Base-by-base conservation (phyloP, 805 yeast genomes). In the Clavispora phyllophila region DNA sequence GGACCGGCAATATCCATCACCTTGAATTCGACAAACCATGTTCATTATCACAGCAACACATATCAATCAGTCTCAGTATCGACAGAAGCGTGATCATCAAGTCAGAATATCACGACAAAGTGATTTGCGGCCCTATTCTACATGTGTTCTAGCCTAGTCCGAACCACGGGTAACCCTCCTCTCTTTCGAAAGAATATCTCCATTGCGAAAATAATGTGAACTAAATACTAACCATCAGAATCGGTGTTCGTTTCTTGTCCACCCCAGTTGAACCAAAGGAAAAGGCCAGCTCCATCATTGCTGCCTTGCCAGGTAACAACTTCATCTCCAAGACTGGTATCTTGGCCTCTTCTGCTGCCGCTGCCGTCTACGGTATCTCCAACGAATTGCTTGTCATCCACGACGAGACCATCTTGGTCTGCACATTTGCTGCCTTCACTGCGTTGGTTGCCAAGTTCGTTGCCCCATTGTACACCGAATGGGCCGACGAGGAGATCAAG, bases 271-370 rank as follows among this genome's bases (percentile, higher is more conserved):
- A 90, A 60, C 96, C 96, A 69, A 84, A 88, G 75, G 77, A 83
- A 56, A 87, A 87, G 78, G 99, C 99, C 46, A 70, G 79, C 61
- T 81, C 96, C 41, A 81, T 91, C 68, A 81, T 91, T 59, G 90
- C 86, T 61, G 87, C 96, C 50, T 72, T 93, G 56, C 99, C 99
- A 67, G 97, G 97, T 66, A 84, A 79, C 81, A 79, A 81, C 60
- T 74, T 79, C 56, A 68, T 91, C 56, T 80, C 96, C 54, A 93
- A 93, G 81, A 88, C 97, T 49, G 96, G 97, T 63, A 78, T 90
- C 62, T 75, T 93, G 61, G 96, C 96, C 60, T 90, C 99, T 42
- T 79, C 91, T 48, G 81, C 96, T 48, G 97, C 97, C 49, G 98
- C 96, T 44, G 82, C 95, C 47, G 68, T 91, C 55, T 93, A 89